phyloP scores from a whole-genome alignment of 352 stramenopile species.

The Aphanomyces astaci region DNA sequence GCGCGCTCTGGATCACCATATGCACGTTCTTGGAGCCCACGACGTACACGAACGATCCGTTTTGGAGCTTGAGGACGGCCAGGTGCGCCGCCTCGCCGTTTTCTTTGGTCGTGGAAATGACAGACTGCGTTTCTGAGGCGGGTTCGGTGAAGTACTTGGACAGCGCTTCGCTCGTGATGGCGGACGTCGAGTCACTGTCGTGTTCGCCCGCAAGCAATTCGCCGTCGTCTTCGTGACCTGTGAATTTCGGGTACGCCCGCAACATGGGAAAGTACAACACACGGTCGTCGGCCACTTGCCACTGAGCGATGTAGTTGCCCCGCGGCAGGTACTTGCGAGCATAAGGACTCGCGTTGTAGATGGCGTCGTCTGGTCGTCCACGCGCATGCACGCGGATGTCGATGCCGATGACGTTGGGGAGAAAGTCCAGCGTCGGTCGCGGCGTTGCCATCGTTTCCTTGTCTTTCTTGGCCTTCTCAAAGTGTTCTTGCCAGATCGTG shows the following conservation, averaged over 20 bases:
- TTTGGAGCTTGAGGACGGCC: conserved; percentile 53
- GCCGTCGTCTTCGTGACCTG: conserved; percentile 67
- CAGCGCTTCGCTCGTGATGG: conserved; percentile 26
- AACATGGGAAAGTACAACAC: conserved; percentile 44
- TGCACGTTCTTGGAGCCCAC: conserved; percentile 81
- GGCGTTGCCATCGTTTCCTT: conserved; percentile 39
- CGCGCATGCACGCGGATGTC: conserved; percentile 60
- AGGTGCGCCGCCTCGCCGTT: conserved; percentile 73
- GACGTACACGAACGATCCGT: conserved; percentile 59
- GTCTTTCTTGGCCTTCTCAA: conserved; percentile 27
- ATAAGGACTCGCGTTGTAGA: conserved; percentile 61
- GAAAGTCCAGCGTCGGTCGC: conserved; percentile 34
- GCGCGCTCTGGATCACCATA: conserved; percentile 38
- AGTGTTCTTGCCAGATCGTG: conserved; percentile 37
- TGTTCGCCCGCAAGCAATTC: conserved; percentile 29
- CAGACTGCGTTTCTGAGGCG: conserved; percentile 32
- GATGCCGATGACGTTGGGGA: conserved; percentile 30
- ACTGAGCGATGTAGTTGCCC: conserved; percentile 66
- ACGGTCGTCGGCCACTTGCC: conserved; percentile 17
- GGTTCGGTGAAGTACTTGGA: conserved; percentile 77
- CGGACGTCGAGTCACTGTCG: conserved; percentile 8
- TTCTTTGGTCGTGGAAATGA: conserved; percentile 71
- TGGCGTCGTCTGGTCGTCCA: conserved; percentile 55
- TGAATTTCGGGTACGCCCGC: conserved; percentile 74
- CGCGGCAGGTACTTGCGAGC: conserved; percentile 57